Base-by-base conservation (phyloP, 2,329 filamentous ascomycete genomes). In the Hysterium pulicare region DNA sequence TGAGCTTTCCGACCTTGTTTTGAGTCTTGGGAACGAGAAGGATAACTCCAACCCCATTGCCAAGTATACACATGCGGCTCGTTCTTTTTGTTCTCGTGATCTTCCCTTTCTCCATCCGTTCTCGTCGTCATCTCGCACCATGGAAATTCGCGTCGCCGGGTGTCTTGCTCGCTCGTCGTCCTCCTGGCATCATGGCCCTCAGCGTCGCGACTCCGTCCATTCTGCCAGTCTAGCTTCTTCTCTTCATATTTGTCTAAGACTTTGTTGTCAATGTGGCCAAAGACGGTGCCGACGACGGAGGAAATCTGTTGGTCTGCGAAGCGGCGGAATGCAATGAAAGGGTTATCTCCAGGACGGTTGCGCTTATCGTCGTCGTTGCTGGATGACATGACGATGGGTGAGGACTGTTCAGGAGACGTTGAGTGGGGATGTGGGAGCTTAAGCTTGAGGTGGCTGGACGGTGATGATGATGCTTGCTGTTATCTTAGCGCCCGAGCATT, bases 281-380 rank as follows among this genome's bases (percentile, higher is more conserved):
- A 73, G 41, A 81, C 64, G 15, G 71, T 71, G 47, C 75, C 74
- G 42, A 82, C 61, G 39, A 83, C 61, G 13, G 73, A 74, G 7
- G 71, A 73, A 51, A 82, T 71, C 43, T 78, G 76, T 35, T 76
- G 73, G 52, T 83, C 79, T 42, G 79, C 76, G 58, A 78, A 81
- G 48, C 75, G 76, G 51, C 80, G 79, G 64, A 83, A 82, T 22
- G 73, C 69, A 42, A 80, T 72, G 61, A 83, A 82, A 1, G 79
- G 77, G 23, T 39, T 39, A 23, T 39, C 31, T 31, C 35, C 6
- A 38, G 22, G 4, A 33, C 22, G n/a, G 26, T 43, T 19, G 32
- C n/a, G 32, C 4, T 34, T 20, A 17, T 34, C 17, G 17, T 34
- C 32, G 32, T 34, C 19, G n/a, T 34, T 19, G n/a, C 32, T 4